Conservation (phyloP, 2,329 filamentous ascomycete species). For the Ophiosphaerella herpotricha region DNA sequence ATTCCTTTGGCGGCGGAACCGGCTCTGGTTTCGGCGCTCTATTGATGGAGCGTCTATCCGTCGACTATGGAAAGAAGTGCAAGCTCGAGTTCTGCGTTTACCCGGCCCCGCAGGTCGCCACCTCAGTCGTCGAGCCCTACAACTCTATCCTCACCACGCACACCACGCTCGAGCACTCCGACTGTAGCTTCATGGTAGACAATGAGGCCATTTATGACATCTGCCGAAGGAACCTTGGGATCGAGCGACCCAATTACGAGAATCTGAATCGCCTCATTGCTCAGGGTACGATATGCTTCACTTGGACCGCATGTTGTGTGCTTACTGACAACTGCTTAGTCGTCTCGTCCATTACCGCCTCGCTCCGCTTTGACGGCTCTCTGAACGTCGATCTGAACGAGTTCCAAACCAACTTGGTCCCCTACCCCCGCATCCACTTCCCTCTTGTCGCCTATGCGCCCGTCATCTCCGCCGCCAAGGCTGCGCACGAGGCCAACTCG, state of each 20-base stretch:
- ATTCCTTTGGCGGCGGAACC: conserved; percentile 75
- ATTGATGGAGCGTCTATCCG: conserved; percentile 71
- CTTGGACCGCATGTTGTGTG: too few species aligned
- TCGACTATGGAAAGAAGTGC: conserved; percentile 76
- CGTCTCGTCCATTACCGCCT: conserved; percentile 75
- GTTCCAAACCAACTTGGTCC: conserved; percentile 78
- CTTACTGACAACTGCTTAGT: conserved; percentile 43
- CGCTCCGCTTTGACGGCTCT: conserved; percentile 72
- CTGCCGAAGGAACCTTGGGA: conserved; percentile 72
- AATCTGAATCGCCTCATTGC: conserved; percentile 75
- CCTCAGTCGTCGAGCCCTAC: conserved; percentile 74
- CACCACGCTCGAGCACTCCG: conserved; percentile 77
- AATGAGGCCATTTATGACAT: conserved; percentile 79
- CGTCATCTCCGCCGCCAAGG: conserved; percentile 74
- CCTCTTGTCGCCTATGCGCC: conserved; percentile 74
- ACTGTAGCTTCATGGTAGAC: conserved; percentile 77
- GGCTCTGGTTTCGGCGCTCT: conserved; percentile 75
- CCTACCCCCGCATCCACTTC: conserved; percentile 75
- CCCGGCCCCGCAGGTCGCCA: conserved; percentile 71
- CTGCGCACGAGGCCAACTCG: conserved; percentile 86
- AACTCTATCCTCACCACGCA: conserved; percentile 75
- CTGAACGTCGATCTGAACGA: conserved; percentile 77
- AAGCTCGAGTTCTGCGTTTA: conserved; percentile 78
- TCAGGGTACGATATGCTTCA: conserved; percentile 81
- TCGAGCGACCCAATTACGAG: conserved; percentile 70